phyloP scores from a whole-genome alignment of 1,284 basidiomycete genomes.

The Phenoliferia sp. region DNA sequence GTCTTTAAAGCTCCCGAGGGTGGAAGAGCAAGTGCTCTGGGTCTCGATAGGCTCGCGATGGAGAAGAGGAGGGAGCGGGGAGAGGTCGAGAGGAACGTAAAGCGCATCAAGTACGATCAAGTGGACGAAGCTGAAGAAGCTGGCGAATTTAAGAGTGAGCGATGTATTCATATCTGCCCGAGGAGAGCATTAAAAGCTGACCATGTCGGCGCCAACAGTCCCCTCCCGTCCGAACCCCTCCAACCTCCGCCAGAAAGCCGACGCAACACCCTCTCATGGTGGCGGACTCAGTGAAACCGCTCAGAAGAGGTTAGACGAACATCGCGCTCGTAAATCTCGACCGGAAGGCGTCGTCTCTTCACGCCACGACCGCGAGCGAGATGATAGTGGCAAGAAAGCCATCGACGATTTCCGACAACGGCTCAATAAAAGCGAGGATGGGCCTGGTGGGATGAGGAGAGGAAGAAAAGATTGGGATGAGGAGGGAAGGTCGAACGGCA shows the following conservation, averaged over 20 bases:
- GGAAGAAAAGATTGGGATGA: constrained; percentile 8
- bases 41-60: constrained; percentile 76
- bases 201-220: constrained; percentile 11
- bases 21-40: constrained; percentile 68
- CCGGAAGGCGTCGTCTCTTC: constrained; percentile 23
- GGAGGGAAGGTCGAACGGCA: constrained; percentile 8
- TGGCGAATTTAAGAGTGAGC: constrained; percentile 71
- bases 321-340: constrained; percentile 47
- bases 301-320: constrained; percentile 66
- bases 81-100: constrained; percentile 48
- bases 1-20: constrained; percentile 47
- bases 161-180: not conserved
- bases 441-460: constrained; percentile 8
- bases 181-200: not conserved
- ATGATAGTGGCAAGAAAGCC: constrained; percentile 20
- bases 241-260: constrained; percentile 65
- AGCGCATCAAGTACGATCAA: constrained; percentile 61
- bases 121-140: constrained; percentile 46
- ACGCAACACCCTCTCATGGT: constrained; percentile 90
- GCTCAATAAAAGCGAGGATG: constrained; percentile 35
- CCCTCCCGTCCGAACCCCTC: constrained; percentile 23
- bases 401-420: constrained; percentile 37
- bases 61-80: constrained; percentile 63
- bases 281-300: constrained; percentile 76
- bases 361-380: constrained; percentile 24